Percentiles rank a stretch among this genome's conserved stretches.
Conservation (phyloP, 208 protist species). For the Leptomonas seymouri region DNA sequence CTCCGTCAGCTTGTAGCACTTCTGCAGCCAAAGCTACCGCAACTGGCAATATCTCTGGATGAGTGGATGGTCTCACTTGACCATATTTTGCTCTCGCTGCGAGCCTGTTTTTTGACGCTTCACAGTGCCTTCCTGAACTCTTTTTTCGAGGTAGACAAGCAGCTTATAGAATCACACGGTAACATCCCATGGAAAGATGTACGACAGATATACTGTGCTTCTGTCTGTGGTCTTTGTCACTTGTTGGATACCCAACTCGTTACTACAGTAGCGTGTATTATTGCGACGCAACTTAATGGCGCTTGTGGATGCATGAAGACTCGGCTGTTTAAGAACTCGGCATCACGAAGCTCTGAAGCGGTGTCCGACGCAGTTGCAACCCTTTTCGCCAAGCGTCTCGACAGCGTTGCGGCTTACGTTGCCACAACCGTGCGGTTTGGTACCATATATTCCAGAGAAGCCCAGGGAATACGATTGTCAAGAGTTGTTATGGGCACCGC, state of each 20-base stretch:
- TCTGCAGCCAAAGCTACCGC: slow-evolving; percentile 13
- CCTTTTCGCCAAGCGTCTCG: neutral
- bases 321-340: neutral
- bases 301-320: neutral
- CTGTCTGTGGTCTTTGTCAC: slow-evolving; percentile 16
- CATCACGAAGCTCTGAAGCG: neutral
- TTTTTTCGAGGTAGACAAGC: slow-evolving; percentile 4
- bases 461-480: neutral
- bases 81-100: neutral
- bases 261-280: slow-evolving; percentile 4
- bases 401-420: slow-evolving; percentile 1
- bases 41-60: neutral
- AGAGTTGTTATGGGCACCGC: neutral
- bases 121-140: slow-evolving; percentile 11
- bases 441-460: neutral
- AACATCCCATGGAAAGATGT: slow-evolving; percentile 5
- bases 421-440: neutral
- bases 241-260: slow-evolving; percentile 15
- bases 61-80: slow-evolving; percentile 7
- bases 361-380: neutral
- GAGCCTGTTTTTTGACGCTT: neutral
- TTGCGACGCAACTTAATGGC: neutral
- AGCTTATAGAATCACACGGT: neutral
- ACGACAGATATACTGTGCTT: neutral
- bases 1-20: slow-evolving; percentile 5